Base-by-base conservation (phyloP, 352 stramenopile genomes). In the Globisporangium solare region DNA sequence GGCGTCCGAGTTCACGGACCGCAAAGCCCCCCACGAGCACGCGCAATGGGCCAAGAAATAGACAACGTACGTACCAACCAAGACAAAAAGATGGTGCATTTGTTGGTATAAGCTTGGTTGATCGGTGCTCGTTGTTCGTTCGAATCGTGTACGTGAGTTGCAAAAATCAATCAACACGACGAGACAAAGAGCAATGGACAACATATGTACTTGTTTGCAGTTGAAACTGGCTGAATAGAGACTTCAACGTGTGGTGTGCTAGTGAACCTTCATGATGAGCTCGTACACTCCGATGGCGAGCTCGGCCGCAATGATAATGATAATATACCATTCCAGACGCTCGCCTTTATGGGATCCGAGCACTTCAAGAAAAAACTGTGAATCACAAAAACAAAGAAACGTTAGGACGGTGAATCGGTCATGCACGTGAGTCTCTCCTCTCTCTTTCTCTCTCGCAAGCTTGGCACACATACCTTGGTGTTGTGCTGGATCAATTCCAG, bases 271-370 rank as follows among this genome's bases (percentile, higher is more conserved):
- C 74, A 90, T 80, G 37, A 78, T 60, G 37, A 94, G 67, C 54
- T 91, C 82, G 61, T 92, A 95, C 31, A 86, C 63, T 50, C 79
- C 96, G 63, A 99, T 84, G 27, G 92, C 72, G 35, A 97, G 89
- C 73, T 99, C 96, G 20, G 96, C 89, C 17, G 83, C 80, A 67
- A 99, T 98, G 17, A 99, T 68, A 42, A 97, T 89, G 78, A 99
- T 98, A 76, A 99, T 98, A 60, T 98, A 98, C 95, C 95, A 98
- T 75, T 99, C 96, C 66, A 98, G 79, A 50, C 86, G 83, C 58
- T 91, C 79, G 58, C 86, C 85, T 73, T 99, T 98, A 70, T 99
- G 88, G 27, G 94, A 88, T 45, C 96, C 81, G n/a, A 99, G 69
- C 48, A 99, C 92, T 68, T 99, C 95, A 51, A 99, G 73, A 79